phyloP scores from a whole-genome alignment of 164 flowering plant species.

The Stephania yunnanensis region DNA sequence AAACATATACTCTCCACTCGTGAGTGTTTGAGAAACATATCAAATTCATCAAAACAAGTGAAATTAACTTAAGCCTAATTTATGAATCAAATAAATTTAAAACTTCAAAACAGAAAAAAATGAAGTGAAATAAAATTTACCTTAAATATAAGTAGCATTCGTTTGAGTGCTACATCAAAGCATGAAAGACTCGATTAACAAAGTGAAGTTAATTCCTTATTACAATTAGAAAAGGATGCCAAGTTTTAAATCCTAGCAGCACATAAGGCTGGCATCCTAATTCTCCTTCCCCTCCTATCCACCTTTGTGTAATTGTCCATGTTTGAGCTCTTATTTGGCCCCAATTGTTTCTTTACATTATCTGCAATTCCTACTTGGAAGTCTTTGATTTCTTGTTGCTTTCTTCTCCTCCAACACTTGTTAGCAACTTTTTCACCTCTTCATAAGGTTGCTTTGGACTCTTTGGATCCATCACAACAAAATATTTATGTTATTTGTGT shows the following conservation, averaged over 20 bases:
- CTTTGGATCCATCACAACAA: constrained; percentile 46
- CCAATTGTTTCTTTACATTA: constrained; percentile 48
- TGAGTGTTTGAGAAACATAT: too few relatives aligned
- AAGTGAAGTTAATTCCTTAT: too few relatives aligned
- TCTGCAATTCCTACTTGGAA: constrained; percentile 56
- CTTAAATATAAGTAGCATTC: too few relatives aligned
- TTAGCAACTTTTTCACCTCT: constrained; percentile 42
- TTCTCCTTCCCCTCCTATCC: constrained; percentile 78
- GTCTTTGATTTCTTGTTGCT: constrained; percentile 43
- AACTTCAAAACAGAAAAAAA: too few relatives aligned
- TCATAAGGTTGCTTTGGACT: constrained; percentile 24
- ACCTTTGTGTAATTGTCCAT: constrained; percentile 85
- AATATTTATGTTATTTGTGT: background rate
- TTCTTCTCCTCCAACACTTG: constrained; percentile 32
- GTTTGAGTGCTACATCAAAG: too few relatives aligned
- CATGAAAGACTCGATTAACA: too few relatives aligned
- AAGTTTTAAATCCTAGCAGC: constrained; percentile 83
- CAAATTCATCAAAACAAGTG: too few relatives aligned
- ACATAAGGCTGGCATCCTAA: constrained; percentile 89
- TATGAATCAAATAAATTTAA: too few relatives aligned
- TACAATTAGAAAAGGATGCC: constrained; percentile 18
- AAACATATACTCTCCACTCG: too few relatives aligned
- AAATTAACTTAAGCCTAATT: too few relatives aligned
- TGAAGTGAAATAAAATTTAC: too few relatives aligned
- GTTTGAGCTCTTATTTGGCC: constrained; percentile 70